Conservation (phyloP, 2,329 filamentous ascomycete species). For the Botryosphaeria dothidea region DNA sequence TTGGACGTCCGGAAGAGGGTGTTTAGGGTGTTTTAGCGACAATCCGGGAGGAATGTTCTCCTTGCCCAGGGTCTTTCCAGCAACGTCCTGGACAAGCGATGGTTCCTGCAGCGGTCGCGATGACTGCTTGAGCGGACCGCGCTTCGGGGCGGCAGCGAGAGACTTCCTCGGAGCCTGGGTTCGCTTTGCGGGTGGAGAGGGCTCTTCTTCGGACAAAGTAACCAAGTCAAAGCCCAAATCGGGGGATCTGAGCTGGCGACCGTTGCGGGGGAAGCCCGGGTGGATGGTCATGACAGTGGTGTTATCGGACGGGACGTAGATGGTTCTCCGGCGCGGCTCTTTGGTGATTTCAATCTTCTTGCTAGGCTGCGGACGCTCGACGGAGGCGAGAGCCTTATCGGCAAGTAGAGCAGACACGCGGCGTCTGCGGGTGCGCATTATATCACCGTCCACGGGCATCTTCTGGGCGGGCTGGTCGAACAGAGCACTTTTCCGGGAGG, state of each 20-base stretch:
- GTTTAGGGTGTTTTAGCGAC: slow-evolving; percentile 24
- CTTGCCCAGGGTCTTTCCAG: slow-evolving; percentile 59
- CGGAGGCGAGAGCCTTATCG: slow-evolving; percentile 21
- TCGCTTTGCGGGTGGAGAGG: slow-evolving; percentile 30
- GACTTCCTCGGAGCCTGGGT: slow-evolving; percentile 40
- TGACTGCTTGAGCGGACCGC: slow-evolving; percentile 51
- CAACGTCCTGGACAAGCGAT: slow-evolving; percentile 46
- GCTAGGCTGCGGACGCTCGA: slow-evolving; percentile 15
- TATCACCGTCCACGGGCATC: slow-evolving; percentile 26
- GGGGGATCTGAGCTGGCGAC: slow-evolving; percentile 34
- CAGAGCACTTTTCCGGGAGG: slow-evolving; percentile 32
- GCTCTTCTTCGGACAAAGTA: slow-evolving; percentile 40
- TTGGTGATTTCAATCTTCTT: slow-evolving; percentile 39
- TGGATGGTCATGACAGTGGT: slow-evolving; percentile 55
- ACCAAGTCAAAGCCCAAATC: slow-evolving; percentile 40
- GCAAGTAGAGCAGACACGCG: slow-evolving; percentile 37
- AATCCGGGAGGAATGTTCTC: slow-evolving; percentile 62
- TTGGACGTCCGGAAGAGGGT: not conserved
- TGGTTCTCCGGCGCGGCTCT: slow-evolving; percentile 49
- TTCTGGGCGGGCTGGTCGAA: slow-evolving; percentile 40
- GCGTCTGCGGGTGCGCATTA: slow-evolving; percentile 32
- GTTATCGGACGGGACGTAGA: slow-evolving; percentile 53
- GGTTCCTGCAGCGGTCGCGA: slow-evolving; percentile 41
- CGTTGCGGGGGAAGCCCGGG: slow-evolving; percentile 41
- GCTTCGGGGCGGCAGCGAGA: slow-evolving; percentile 49